phyloP scores from a whole-genome alignment of 345 rosid species.

The Dovyalis caffra region DNA sequence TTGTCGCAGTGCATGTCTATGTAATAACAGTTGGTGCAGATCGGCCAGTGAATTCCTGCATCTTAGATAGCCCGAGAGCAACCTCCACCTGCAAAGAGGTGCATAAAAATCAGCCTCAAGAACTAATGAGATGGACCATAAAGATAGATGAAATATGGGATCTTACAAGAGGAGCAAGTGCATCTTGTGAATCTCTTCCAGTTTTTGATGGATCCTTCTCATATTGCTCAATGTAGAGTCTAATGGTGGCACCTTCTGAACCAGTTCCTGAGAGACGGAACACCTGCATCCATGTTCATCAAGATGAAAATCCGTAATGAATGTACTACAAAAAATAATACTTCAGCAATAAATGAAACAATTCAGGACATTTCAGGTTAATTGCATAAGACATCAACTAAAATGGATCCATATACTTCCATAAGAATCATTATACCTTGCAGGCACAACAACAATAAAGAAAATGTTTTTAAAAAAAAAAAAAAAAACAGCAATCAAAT shows the following conservation, averaged over 20 bases:
- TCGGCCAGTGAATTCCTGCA: constrained; percentile 91
- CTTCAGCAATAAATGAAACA: not conserved
- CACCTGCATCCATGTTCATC: constrained; percentile 43
- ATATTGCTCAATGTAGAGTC: constrained; percentile 94
- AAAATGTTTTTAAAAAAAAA: too few relatives aligned
- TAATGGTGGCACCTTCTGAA: constrained; percentile 96
- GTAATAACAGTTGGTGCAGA: constrained; percentile 95
- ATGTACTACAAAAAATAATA: not conserved
- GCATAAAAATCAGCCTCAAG: constrained; percentile 12
- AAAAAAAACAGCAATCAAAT: too few relatives aligned
- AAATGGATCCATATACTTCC: too few relatives aligned
- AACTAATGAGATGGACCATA: not conserved
- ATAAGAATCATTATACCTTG: too few relatives aligned
- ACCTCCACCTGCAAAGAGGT: constrained; percentile 66
- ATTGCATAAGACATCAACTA: not conserved
- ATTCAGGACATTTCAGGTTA: not conserved
- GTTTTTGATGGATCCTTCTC: constrained; percentile 89
- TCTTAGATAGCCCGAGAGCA: constrained; percentile 89
- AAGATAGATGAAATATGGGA: not conserved
- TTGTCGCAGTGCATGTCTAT: too few relatives aligned
- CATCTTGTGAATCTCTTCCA: constrained; percentile 87
- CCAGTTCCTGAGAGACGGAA: constrained; percentile 99
- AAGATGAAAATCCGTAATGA: not conserved
- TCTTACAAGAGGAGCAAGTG: constrained; percentile 86
- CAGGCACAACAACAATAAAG: too few relatives aligned